A percentile compares a stretch with the other conserved stretches of the same genome.
phyloP scores from a whole-genome alignment of 2,329 filamentous ascomycete genomes.

The Pestalotiopsis fici region DNA sequence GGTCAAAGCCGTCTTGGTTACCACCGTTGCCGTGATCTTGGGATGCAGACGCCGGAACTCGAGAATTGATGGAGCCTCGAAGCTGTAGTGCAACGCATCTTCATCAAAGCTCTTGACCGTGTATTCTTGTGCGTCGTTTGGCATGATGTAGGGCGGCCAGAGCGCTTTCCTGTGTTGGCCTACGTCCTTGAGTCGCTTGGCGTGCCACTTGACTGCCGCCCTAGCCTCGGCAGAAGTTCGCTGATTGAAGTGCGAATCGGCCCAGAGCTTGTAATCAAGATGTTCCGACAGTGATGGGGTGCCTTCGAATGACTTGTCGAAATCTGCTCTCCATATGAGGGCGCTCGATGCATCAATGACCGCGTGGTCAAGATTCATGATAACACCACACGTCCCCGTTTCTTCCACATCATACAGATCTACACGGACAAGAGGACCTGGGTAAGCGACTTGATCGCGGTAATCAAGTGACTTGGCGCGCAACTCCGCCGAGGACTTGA shows the following conservation, averaged over 20 bases:
- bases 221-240: slow-evolving; percentile 11
- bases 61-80: slow-evolving; percentile 12
- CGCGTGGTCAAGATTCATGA: slow-evolving; percentile 6
- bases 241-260: slow-evolving; percentile 17
- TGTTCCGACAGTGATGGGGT: slow-evolving; percentile 11
- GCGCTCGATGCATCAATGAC: slow-evolving; percentile 1
- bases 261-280: slow-evolving; percentile 19
- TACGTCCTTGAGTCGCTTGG: slow-evolving; percentile 1
- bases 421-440: not conserved
- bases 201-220: slow-evolving; percentile 14
- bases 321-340: not conserved
- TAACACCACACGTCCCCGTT: not conserved
- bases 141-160: slow-evolving; percentile 7
- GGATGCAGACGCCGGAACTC: slow-evolving; percentile 12
- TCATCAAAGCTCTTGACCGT: slow-evolving; percentile 5
- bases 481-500: slow-evolving; percentile 4
- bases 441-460: not conserved
- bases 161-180: not conserved
- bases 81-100: slow-evolving; percentile 12
- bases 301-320: not conserved
- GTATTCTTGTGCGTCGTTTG: not conserved
- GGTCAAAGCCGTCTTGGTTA: slow-evolving; percentile 16
- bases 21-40: slow-evolving; percentile 7
- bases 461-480: not conserved
- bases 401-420: slow-evolving; percentile 9